phyloP scores from a whole-genome alignment of 164 flowering plant species.

The Magnolia sinica region DNA sequence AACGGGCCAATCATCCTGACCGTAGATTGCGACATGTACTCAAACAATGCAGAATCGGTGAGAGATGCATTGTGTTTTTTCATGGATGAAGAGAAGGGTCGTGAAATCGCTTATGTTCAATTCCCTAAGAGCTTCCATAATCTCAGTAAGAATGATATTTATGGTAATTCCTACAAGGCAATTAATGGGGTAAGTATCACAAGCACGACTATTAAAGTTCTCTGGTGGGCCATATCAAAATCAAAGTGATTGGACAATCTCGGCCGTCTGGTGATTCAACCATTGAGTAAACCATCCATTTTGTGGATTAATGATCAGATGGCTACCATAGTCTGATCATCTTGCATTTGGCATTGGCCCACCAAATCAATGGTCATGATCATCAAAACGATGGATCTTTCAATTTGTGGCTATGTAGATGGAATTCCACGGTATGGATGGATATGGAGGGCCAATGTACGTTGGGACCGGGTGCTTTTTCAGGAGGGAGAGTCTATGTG shows the following conservation, averaged over 20 bases:
- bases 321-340: no score
- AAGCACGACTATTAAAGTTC: background rate
- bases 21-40: no score
- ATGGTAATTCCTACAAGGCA: slow-evolving; percentile 20
- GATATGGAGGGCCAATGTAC: slow-evolving; percentile 49
- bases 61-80: no score
- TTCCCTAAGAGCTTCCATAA: slow-evolving; percentile 59
- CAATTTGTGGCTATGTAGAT: background rate
- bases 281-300: no score
- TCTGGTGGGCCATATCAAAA: no score
- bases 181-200: slow-evolving; percentile 2
- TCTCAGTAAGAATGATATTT: slow-evolving; percentile 53
- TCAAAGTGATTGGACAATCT: no score
- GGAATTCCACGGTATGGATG: slow-evolving; percentile 23
- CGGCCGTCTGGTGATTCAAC: no score
- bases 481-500: slow-evolving; percentile 53
- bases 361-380: no score
- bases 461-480: slow-evolving; percentile 80
- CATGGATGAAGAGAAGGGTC: no score
- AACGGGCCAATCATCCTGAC: no score
- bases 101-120: slow-evolving; percentile 33
- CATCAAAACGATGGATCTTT: slow-evolving; percentile 5
- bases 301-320: no score
- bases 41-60: no score
- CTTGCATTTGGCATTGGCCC: background rate